These are phyloP conservation scores for Rutstroemia sydowiana DNA, from an alignment of 2,329 filamentous ascomycete genomes.

Conservation along the genomic window DNA sequence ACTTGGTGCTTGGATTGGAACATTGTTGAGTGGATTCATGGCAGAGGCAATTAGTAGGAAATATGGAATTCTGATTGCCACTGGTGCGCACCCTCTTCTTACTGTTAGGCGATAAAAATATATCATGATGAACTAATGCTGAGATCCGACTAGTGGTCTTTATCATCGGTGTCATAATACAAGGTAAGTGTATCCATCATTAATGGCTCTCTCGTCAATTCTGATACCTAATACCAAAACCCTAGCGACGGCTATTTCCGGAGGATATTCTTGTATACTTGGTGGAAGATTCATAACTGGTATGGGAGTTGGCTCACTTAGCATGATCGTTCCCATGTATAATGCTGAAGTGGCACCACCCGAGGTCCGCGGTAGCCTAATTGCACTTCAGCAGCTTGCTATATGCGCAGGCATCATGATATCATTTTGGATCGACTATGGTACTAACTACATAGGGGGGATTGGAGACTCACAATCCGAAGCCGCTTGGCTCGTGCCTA, in stretches of 20 bases:
- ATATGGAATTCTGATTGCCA: conserved; percentile 60
- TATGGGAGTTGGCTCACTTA: conserved; percentile 62
- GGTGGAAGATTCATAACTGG: conserved; percentile 67
- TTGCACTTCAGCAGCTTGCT: conserved; percentile 57
- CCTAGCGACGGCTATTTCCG: conserved; percentile 51
- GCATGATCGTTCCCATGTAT: conserved; percentile 56
- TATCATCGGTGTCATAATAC: conserved; percentile 62
- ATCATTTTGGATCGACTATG: conserved; percentile 55
- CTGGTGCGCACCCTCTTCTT: conserved; percentile 29
- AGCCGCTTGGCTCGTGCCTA: conserved; percentile 66
- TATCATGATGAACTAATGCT: background rate
- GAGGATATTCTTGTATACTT: conserved; percentile 53
- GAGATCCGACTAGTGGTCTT: conserved; percentile 41
- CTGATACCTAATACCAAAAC: too few relatives aligned
- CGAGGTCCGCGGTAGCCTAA: conserved; percentile 58
- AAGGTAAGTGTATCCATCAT: too few relatives aligned
- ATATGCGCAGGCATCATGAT: conserved; percentile 51
- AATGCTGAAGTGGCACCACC: conserved; percentile 48
- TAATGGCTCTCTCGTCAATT: too few relatives aligned
- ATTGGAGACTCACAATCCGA: conserved; percentile 51
- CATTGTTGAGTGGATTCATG: conserved; percentile 62
- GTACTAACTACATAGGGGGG: conserved; percentile 61
- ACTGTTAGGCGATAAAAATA: background rate
- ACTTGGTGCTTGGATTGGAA: conserved; percentile 70
- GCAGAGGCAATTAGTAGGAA: conserved; percentile 64